phyloP scores from a whole-genome alignment of 306 rosid genomes.

The Trifolium repens region DNA sequence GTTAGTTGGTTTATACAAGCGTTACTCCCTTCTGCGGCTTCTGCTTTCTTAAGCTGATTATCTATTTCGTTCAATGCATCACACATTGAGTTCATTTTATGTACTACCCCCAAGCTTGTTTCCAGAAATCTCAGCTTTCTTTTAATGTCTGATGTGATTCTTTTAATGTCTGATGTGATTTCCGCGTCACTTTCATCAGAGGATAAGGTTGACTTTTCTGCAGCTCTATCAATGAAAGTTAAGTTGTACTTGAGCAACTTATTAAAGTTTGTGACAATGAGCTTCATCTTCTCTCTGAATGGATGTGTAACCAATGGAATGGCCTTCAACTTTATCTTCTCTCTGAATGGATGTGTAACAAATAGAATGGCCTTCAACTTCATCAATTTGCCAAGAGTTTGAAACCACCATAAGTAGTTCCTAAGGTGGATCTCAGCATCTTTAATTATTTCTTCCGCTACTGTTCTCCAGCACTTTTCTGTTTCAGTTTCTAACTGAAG shows the following conservation, averaged over 20 bases:
- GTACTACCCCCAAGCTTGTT: background rate
- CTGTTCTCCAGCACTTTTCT: constrained; percentile 42
- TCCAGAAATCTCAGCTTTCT: too few relatives aligned
- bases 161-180: constrained; percentile 18
- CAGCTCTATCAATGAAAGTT: constrained; percentile 34
- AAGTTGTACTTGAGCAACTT: constrained; percentile 2
- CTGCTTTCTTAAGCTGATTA: background rate
- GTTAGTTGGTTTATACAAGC: constrained; percentile 32
- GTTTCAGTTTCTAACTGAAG: constrained; percentile 39
- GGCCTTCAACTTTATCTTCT: background rate
- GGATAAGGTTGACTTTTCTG: constrained; percentile 15
- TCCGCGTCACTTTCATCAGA: background rate
- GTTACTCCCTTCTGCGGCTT: constrained; percentile 17
- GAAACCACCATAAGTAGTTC: constrained; percentile 19
- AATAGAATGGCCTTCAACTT: constrained; percentile 4
- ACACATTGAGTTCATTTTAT: background rate
- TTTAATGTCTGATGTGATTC: too few relatives aligned
- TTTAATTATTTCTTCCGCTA: constrained; percentile 19
- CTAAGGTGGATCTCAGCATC: background rate
- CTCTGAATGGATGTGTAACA: background rate
- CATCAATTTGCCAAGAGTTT: background rate
- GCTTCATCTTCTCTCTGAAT: background rate
- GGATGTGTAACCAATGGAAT: background rate
- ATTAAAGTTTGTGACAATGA: constrained; percentile 8
- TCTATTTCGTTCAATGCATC: constrained; percentile 1